These are phyloP conservation scores for Pestalotiopsis sp. DNA, from an alignment of 2,329 filamentous ascomycete species.

Conservation along the genomic window DNA sequence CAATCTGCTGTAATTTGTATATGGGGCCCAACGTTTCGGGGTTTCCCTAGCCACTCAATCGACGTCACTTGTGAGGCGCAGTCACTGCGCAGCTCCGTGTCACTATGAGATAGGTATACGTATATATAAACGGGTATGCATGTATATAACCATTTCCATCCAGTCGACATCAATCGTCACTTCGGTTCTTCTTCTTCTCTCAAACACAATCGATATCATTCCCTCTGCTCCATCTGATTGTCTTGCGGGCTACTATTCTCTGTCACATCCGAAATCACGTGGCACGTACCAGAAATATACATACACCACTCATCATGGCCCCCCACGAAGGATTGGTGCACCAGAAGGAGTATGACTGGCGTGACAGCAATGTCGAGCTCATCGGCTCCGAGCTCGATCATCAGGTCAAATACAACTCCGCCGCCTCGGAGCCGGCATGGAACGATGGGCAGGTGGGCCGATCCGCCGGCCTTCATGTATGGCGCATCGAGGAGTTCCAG, in stretches of 20 bases:
- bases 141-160: neutral
- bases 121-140: neutral
- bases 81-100: neutral
- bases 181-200: no score
- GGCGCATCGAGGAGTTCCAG: slow-evolving; percentile 70
- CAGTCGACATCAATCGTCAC: neutral
- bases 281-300: neutral
- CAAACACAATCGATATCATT: neutral
- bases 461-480: slow-evolving; percentile 58
- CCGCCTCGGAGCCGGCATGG: slow-evolving; percentile 68
- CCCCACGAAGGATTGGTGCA: slow-evolving; percentile 65
- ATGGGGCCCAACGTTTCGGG: neutral
- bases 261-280: neutral
- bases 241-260: neutral
- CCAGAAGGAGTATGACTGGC: slow-evolving; percentile 66
- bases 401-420: slow-evolving; percentile 68
- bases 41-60: neutral
- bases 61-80: slow-evolving; percentile 8
- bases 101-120: neutral
- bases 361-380: slow-evolving; percentile 69
- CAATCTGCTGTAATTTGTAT: no score
- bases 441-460: slow-evolving; percentile 58
- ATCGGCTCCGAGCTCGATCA: slow-evolving; percentile 68
- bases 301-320: slow-evolving; percentile 47
- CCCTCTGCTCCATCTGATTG: neutral